These are phyloP conservation scores for Trichophaea hybrida DNA, from an alignment of 2,329 filamentous ascomycete species.

Conservation along the genomic window DNA sequence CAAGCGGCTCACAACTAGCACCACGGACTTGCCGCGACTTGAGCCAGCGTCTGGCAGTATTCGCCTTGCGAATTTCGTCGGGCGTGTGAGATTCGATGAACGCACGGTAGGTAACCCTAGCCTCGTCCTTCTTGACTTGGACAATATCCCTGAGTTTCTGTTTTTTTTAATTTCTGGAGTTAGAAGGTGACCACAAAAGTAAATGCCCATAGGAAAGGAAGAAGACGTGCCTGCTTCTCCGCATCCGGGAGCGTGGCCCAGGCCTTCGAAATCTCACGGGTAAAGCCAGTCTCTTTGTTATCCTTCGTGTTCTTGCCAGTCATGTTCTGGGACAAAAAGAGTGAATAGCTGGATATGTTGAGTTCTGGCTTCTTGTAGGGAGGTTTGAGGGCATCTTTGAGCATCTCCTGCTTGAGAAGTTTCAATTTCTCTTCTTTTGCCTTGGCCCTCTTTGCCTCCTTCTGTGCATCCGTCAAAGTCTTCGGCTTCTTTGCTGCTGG, in stretches of 20 bases:
- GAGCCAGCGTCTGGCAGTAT: conserved; percentile 13
- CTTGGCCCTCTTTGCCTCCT: not conserved
- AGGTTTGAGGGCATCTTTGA: not conserved
- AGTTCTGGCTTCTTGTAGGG: not conserved
- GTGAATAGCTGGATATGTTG: not conserved
- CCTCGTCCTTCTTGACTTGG: not conserved
- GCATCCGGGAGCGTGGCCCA: not conserved
- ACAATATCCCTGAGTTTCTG: not conserved
- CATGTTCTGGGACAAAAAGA: not conserved
- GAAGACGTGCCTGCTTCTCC: not conserved
- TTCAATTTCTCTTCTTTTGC: conserved; percentile 9
- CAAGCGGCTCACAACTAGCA: not conserved
- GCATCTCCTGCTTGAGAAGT: not conserved
- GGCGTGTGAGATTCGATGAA: conserved; percentile 4
- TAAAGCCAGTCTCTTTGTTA: not conserved
- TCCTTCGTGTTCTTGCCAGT: not conserved
- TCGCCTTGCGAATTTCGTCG: conserved; percentile 9
- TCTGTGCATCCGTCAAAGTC: not conserved
- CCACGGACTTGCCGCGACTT: not conserved
- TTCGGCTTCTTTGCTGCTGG: not conserved
- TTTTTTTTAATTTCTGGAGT: not conserved
- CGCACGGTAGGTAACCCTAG: not conserved
- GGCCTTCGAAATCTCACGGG: not conserved
- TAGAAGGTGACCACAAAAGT: not conserved
- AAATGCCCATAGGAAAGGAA: not conserved